Base-by-base conservation (phyloP, 1,284 basidiomycete species). In the Singerocomus rubriflavus region DNA sequence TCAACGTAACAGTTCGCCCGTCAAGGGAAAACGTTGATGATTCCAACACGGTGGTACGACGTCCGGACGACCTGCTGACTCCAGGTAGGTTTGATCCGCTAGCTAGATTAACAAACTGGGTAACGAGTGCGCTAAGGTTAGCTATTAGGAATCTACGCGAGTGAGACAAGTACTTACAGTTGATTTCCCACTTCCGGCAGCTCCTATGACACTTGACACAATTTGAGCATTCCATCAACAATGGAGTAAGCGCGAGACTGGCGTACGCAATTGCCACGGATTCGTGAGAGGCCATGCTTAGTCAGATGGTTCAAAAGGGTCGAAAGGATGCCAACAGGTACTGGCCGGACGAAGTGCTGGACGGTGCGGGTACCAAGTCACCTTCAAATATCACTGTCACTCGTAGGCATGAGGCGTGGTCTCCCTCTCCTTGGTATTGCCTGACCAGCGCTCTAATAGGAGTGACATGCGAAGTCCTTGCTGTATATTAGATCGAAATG, bases 151-250 rank as follows among this genome's bases (percentile, higher is more conserved):
- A 7, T 33, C 11, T 10, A 11, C 29, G 38, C 9, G 8, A 12
- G 10, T 31, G 17, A 34, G 25, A 35, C 46, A 4, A 21, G 21
- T 29, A 51, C 72, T 26, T 33, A 74, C 73, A 1, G 69, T 64
- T 16, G 73, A 68, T 58, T 75, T 75, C 36, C 73, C 73, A 37
- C 67, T 72, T 48, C 73, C 71, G 8, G 67, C 68, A 27, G 66
- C 63, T 7, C 73, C 73, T 70, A 75, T 72, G 39, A 74, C 61
- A 13, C 73, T 74, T 27, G 29, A 36, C 34, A 25, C 17, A 34
- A 17, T 47, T 49, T 55, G 53, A 54, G 44, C 6, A 34, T 34
- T 6, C 6, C 29, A 29, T 43, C 32, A 31, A 33, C 30, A 25
- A 29, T 14, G 30, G 16, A 35, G 31, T 13, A 21, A 37, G 32